A percentile compares a stretch with the other conserved stretches of the same genome.
phyloP scores from a whole-genome alignment of 805 yeast species.

The Debaryomyces prosopidis region DNA sequence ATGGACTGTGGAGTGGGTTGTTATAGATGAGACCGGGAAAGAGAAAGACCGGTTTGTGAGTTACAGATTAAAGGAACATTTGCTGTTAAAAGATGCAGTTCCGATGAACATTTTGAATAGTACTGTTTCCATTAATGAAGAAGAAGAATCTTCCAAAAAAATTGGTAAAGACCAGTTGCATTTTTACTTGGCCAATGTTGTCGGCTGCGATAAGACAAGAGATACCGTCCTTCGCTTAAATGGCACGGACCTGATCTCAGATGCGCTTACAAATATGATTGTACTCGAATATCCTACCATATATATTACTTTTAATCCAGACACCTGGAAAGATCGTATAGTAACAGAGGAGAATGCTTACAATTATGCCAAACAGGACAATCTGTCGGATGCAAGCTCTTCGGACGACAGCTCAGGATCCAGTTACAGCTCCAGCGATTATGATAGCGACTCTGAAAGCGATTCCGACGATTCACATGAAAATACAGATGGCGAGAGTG shows the following conservation, averaged over 20 bases:
- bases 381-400: not conserved
- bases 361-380: slow-evolving; percentile 2
- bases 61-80: slow-evolving; percentile 41
- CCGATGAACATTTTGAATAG: slow-evolving; percentile 37
- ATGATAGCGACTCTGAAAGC: slow-evolving; percentile 13
- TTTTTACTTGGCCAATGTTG: slow-evolving; percentile 36
- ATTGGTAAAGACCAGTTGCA: slow-evolving; percentile 25
- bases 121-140: slow-evolving; percentile 4
- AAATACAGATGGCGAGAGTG: slow-evolving; percentile 10
- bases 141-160: not conserved
- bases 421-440: slow-evolving; percentile 1
- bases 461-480: slow-evolving; percentile 2
- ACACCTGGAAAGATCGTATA: slow-evolving; percentile 22
- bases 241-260: slow-evolving; percentile 39
- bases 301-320: slow-evolving; percentile 34
- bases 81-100: slow-evolving; percentile 34
- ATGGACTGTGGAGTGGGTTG: slow-evolving; percentile 81
- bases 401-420: slow-evolving; percentile 4
- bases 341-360: slow-evolving; percentile 21
- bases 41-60: slow-evolving; percentile 40
- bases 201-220: slow-evolving; percentile 12
- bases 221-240: slow-evolving; percentile 40
- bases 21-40: slow-evolving; percentile 32
- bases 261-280: slow-evolving; percentile 51
- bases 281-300: slow-evolving; percentile 82